phyloP scores from a whole-genome alignment of 129 eudicot species.

The Sambucus nigra region DNA sequence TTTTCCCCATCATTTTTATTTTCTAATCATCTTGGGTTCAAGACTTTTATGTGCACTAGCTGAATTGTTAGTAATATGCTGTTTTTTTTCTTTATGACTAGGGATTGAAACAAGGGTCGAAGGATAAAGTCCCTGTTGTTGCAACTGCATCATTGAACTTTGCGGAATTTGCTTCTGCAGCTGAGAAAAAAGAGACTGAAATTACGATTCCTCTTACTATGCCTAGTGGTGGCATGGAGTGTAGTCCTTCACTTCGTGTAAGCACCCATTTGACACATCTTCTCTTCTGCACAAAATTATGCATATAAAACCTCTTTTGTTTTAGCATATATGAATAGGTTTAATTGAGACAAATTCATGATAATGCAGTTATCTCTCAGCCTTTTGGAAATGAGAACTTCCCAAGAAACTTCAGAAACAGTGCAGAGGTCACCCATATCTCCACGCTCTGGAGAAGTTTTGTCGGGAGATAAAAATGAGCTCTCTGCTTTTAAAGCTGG shows the following conservation, averaged over 20 bases:
- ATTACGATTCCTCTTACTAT: conserved; percentile 47
- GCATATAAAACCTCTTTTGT: not conserved
- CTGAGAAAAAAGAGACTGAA: conserved; percentile 34
- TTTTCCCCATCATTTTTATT: too few species aligned
- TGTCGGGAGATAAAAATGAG: conserved; percentile 28
- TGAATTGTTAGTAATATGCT: not conserved
- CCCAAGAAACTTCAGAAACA: conserved; percentile 35
- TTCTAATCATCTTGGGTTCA: not conserved
- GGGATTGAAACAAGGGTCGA: conserved; percentile 42
- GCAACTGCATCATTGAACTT: conserved; percentile 61
- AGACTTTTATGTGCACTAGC: too few species aligned
- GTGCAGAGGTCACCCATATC: conserved; percentile 31
- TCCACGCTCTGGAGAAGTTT: conserved; percentile 26
- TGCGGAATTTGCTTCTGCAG: conserved; percentile 43
- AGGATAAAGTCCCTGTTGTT: conserved; percentile 20
- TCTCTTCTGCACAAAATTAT: not conserved
- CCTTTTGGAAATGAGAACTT: conserved; percentile 31
- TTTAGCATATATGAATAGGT: not conserved
- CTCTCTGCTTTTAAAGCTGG: conserved; percentile 40
- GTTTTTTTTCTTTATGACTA: conserved; percentile 11
- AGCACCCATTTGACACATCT: conserved; percentile 16
- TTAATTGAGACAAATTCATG: not conserved
- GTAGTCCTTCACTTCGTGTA: conserved; percentile 44
- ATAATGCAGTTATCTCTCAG: conserved; percentile 44
- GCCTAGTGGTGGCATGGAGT: conserved; percentile 20